A percentile compares a stretch with the other conserved stretches of the same genome.
Conservation (phyloP, 306 rosid genomes). For the Prinsepia uniflora region DNA sequence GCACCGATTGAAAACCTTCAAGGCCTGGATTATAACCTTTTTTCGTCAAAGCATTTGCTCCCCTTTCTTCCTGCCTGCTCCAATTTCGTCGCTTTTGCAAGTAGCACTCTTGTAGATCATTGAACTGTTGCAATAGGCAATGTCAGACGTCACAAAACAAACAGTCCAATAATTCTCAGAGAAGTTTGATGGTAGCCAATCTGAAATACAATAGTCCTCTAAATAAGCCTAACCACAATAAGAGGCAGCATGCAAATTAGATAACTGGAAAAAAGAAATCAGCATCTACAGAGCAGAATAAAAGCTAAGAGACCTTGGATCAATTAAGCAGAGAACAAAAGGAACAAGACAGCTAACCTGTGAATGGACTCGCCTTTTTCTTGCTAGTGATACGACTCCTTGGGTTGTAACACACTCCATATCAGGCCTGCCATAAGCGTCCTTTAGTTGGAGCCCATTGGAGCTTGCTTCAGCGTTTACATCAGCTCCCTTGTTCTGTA, state of each 20-base stretch:
- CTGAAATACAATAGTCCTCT: too few species aligned
- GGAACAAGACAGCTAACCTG: constrained; percentile 46
- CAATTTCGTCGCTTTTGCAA: constrained; percentile 67
- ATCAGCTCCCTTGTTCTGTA: constrained; percentile 43
- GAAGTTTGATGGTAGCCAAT: neutral
- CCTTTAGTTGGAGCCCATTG: constrained; percentile 50
- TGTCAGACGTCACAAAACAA: neutral
- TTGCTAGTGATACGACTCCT: constrained; percentile 42
- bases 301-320: neutral
- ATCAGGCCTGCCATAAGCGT: constrained; percentile 47
- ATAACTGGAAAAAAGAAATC: too few species aligned
- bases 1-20: constrained; percentile 77
- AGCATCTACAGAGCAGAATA: too few species aligned
- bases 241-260: neutral
- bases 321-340: neutral
- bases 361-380: constrained; percentile 67
- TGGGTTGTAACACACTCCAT: constrained; percentile 52
- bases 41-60: constrained; percentile 32
- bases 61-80: constrained; percentile 49
- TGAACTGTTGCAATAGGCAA: constrained; percentile 45
- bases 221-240: too few species aligned
- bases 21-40: constrained; percentile 75
- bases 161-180: neutral
- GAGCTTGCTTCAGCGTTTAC: constrained; percentile 43
- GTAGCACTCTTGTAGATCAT: constrained; percentile 81